Base-by-base conservation (phyloP, 345 rosid species). In the Schrenkiella parvula region DNA sequence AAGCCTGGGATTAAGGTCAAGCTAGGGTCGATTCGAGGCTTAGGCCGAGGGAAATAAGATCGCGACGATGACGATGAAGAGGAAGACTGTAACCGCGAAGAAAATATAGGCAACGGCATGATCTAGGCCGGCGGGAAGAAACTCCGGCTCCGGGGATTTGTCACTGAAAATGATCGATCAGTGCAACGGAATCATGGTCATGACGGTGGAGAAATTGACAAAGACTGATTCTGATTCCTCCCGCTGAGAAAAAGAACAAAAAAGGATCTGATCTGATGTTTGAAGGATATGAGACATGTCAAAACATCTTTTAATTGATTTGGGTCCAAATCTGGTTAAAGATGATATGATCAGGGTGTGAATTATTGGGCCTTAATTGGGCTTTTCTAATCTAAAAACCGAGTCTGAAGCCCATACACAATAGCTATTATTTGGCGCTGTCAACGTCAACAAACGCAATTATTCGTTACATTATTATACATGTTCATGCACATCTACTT, bases 1-100 rank as follows among this genome's bases (percentile, higher is more conserved):
- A 91, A 80, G 47, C 93, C 93, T 4, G 97, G 97, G 37, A 91
- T 82, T 28, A 91, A 82, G 55, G 82, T 64, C 39, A 29, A 74
- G 57, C 71, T 61, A 25, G 81, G 86, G 38, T 71, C 81, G 51
- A 82, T 25, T 46, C 79, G 59, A 22, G 65, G 71, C 61, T 66
- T 67, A 4, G 70, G 67, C 11, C 53, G 47, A 41, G 63, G 54
- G 14, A 64, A 15, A 5, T 61, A 54, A 0, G 71, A 66, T 66
- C 75, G 80, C 42, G 76, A 55, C 35, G 73, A 59, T 0, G 72
- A 65, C 0, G 78, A 39, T 2, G 75, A 66, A 1, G 52, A 71
- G 2, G 77, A 65, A 6, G 17, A 57, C 12, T 75, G 79, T 5
- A 68, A 43, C 4, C 74, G 69, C 4, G 79, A 75, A 0, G 74